These are phyloP conservation scores for Alternaria solani DNA, from an alignment of 2,329 filamentous ascomycete genomes.

Conservation along the genomic window DNA sequence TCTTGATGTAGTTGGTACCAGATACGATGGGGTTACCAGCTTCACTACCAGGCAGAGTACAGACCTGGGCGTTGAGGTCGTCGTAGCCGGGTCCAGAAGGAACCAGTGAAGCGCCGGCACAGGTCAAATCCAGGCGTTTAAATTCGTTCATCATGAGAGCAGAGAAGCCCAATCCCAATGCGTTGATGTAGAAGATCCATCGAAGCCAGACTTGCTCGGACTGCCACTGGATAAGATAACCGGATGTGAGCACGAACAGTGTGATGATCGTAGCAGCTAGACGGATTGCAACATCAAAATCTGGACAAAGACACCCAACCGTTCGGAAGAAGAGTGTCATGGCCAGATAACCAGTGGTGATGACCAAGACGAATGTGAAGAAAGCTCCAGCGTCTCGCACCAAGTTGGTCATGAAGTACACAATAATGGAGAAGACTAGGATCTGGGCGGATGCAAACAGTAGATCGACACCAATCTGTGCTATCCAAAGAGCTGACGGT, in stretches of 20 bases:
- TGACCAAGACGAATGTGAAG: slow-evolving; percentile 59
- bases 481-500: slow-evolving; percentile 83
- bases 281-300: slow-evolving; percentile 87
- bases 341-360: slow-evolving; percentile 52
- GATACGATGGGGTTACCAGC: slow-evolving; percentile 70
- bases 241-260: slow-evolving; percentile 80
- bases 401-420: slow-evolving; percentile 61
- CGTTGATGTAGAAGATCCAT: slow-evolving; percentile 85
- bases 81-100: slow-evolving; percentile 74
- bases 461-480: slow-evolving; percentile 80
- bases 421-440: slow-evolving; percentile 56
- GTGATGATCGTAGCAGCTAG: slow-evolving; percentile 80
- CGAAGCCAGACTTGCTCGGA: slow-evolving; percentile 79
- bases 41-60: slow-evolving; percentile 76
- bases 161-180: slow-evolving; percentile 78
- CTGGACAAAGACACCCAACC: slow-evolving; percentile 72
- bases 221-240: slow-evolving; percentile 84
- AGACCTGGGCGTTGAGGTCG: slow-evolving; percentile 78
- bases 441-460: slow-evolving; percentile 76
- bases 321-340: slow-evolving; percentile 58
- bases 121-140: slow-evolving; percentile 71
- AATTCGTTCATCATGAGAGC: slow-evolving; percentile 91
- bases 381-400: slow-evolving; percentile 56
- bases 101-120: slow-evolving; percentile 71
- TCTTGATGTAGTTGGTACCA: slow-evolving; percentile 73